A percentile compares a stretch with the other conserved stretches of the same genome.
phyloP scores from a whole-genome alignment of 306 rosid species.

The Lathyrus oleraceus region DNA sequence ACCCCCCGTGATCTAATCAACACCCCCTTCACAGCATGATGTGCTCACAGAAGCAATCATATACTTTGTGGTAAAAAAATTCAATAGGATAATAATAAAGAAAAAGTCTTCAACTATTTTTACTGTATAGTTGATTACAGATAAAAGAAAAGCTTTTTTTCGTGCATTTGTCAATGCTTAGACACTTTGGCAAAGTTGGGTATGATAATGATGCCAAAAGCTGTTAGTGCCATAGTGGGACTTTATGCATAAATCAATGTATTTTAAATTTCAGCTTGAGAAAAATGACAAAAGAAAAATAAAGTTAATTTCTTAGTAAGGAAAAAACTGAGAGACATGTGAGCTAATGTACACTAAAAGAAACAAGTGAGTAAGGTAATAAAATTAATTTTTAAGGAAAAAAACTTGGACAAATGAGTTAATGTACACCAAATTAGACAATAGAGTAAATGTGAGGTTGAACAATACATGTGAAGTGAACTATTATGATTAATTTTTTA shows the following conservation, averaged over 20 bases:
- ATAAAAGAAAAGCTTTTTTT: neutral
- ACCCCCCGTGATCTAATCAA: constrained; percentile 58
- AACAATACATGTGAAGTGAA: constrained; percentile 24
- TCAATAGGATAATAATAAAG: neutral
- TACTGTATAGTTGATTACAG: neutral
- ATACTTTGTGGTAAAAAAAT: constrained; percentile 5
- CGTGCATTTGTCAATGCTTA: constrained; percentile 10
- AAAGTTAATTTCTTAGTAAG: neutral
- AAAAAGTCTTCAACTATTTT: constrained; percentile 18
- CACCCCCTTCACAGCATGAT: constrained; percentile 24
- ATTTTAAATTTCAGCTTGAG: constrained; percentile 31
- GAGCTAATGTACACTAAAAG: constrained; percentile 29
- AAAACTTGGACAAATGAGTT: constrained; percentile 14
- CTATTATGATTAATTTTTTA: constrained; percentile 22
- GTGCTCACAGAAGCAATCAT: constrained; percentile 45
- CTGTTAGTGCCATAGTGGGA: constrained; percentile 27
- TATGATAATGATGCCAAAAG: constrained; percentile 29
- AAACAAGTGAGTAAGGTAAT: constrained; percentile 28
- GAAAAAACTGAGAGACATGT: constrained; percentile 1
- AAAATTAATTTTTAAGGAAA: constrained; percentile 3
- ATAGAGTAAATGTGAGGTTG: constrained; percentile 27
- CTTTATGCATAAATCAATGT: constrained; percentile 8
- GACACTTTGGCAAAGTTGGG: constrained; percentile 37
- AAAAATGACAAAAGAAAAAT: constrained; percentile 23
- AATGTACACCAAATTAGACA: constrained; percentile 26